Evolutionary conservation across 257 asterid genomes (phyloP).

Genomic region (Catharanthus roseus): DNA sequence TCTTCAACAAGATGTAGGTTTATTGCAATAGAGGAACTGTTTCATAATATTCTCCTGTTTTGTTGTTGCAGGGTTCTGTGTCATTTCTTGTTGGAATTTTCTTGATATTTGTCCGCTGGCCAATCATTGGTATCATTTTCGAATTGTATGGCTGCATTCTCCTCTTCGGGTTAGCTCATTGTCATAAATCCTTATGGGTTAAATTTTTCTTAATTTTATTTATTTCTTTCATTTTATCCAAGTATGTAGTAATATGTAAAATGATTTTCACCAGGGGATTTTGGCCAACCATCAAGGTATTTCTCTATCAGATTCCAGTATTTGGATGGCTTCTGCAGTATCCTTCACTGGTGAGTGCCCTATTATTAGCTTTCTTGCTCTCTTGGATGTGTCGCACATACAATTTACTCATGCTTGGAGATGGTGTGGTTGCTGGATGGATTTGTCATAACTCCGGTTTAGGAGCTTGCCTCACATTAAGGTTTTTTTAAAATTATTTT

Average conservation of each 20-base stretch:
- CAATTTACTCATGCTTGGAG: background rate
- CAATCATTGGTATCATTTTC: conserved; percentile 60
- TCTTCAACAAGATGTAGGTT: no score
- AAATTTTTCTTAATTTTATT: no score
- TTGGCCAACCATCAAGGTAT: conserved; percentile 80
- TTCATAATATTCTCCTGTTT: no score
- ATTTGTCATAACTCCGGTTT: background rate
- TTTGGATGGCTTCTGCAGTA: conserved; percentile 73
- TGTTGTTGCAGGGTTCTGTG: conserved; percentile 64
- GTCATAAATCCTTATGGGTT: no score
- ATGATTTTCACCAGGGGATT: conserved; percentile 50
- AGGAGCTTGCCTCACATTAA: background rate
- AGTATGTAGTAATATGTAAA: background rate
- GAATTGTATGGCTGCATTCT: conserved; percentile 63
- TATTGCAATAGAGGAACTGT: no score
- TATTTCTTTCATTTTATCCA: conserved; percentile 1
- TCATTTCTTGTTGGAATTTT: conserved; percentile 58
- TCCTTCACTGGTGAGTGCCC: conserved; percentile 56
- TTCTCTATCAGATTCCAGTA: conserved; percentile 73
- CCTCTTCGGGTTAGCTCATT: no score
- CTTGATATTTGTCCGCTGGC: conserved; percentile 81
- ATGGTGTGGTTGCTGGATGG: background rate
- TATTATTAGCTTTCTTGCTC: background rate
- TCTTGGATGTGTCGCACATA: background rate
- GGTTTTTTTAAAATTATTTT: background rate